A percentile compares a stretch with the other conserved stretches of the same genome.
Conservation (phyloP, 2,329 filamentous ascomycete species). For the Phyllosticta paracitricarpa region DNA sequence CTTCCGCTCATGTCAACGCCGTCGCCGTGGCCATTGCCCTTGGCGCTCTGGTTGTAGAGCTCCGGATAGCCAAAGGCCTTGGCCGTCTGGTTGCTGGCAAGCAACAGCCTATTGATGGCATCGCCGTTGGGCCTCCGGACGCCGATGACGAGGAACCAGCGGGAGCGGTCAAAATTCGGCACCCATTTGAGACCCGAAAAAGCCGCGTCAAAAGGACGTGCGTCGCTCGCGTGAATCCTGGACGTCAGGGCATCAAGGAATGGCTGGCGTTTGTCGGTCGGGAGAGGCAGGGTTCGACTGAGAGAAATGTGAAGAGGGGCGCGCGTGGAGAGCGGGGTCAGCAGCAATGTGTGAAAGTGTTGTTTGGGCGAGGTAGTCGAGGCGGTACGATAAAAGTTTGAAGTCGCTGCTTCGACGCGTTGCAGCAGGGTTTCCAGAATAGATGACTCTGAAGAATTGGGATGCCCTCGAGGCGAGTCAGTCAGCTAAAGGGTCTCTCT, state of each 20-base stretch:
- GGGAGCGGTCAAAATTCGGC: slow-evolving; percentile 53
- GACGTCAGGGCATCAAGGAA: slow-evolving; percentile 54
- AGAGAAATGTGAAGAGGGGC: slow-evolving; percentile 85
- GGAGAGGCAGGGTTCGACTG: slow-evolving; percentile 68
- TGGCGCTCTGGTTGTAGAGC: slow-evolving; percentile 48
- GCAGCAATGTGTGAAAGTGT: slow-evolving; percentile 9
- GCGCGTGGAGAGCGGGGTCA: slow-evolving; percentile 31
- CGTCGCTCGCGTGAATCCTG: slow-evolving; percentile 29
- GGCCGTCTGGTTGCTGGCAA: slow-evolving; percentile 55
- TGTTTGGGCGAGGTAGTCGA: background rate
- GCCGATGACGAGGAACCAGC: slow-evolving; percentile 76
- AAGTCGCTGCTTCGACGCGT: slow-evolving; percentile 13
- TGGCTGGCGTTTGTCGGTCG: slow-evolving; percentile 57
- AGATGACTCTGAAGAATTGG: slow-evolving; percentile 24
- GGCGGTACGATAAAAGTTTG: slow-evolving; percentile 8
- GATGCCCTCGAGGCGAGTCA: slow-evolving; percentile 23
- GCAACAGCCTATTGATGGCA: slow-evolving; percentile 45
- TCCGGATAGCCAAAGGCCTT: slow-evolving; percentile 53
- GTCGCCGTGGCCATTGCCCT: slow-evolving; percentile 20
- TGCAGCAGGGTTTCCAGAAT: slow-evolving; percentile 21
- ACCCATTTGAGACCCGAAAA: slow-evolving; percentile 52
- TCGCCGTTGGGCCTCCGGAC: slow-evolving; percentile 33
- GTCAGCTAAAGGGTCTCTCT: slow-evolving; percentile 4
- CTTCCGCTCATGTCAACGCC: slow-evolving; percentile 13
- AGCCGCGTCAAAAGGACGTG: slow-evolving; percentile 38